Evolutionary conservation across 768 basidiomycete genomes (phyloP), one percentile per base, ranked within the genome.

Genomic region (Ramaria rubella): DNA sequence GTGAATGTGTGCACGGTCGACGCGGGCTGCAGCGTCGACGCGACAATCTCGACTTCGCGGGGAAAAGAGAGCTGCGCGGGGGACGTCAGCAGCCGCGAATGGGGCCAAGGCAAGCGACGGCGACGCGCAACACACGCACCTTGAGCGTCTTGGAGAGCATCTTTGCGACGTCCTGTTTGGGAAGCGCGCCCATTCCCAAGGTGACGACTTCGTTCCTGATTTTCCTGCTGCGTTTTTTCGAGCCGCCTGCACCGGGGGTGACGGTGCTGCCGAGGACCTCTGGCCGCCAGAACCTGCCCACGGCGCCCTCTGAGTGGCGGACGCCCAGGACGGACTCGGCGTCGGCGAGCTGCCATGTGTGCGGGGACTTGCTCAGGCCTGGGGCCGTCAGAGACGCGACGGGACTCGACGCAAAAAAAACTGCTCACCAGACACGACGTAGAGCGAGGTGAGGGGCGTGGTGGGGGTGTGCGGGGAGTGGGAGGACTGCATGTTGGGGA

Each of bases 1-100:
- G 89, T 88, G 72, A 96, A 97, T 0, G 83, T 87, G 68, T 96
- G 92, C 44, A 93, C 85, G 15, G 93, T 96, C 5, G 90, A 90
- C 1, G 94, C 87, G 6, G 94, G 94, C 63, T 94, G 90, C 9
- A 94, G 79, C 0, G 92, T 91, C n/a, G 93, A 92, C 14, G 93
- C 91, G 67, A 97, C 88, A 55, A 97, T 86, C 68, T 94, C 92
- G 42, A 94, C 89, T 68, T 95, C 93, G 52, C 88, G 87, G 33
- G 90, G 83, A 69, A 94, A 94, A 7, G 91, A 91, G 44, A 94
- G 83, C 90, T 94, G 62, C n/a, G n/a, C n/a, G n/a, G n/a, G n/a
- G n/a, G n/a, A n/a, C n/a, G n/a, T n/a, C 42, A 38, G 17, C 33
- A 54, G 46, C 54, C 52, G 40, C 44, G 61, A 14, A 24, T 31